Conservation (phyloP, 805 yeast genomes). For the Ogataea chonburiensis region DNA sequence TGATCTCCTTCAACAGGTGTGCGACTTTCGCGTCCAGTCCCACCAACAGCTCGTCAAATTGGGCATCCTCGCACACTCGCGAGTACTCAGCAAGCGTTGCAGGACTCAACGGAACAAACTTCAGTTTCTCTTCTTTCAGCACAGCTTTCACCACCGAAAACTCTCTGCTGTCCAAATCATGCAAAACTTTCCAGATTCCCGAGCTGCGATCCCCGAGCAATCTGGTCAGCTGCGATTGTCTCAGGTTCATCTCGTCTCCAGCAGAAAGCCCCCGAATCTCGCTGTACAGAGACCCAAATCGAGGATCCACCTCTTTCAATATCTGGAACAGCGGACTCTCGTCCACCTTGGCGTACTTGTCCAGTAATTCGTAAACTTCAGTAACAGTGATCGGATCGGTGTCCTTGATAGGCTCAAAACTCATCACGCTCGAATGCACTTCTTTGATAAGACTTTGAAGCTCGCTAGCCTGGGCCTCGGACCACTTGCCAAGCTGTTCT, state of each 20-base stretch:
- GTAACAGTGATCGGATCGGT: conserved; percentile 8
- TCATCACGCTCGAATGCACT: conserved; percentile 11
- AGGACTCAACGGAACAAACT: conserved; percentile 3
- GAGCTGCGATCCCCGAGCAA: conserved; percentile 22
- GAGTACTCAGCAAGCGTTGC: conserved; percentile 1
- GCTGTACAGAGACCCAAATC: conserved; percentile 23
- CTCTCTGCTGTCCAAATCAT: conserved; percentile 21
- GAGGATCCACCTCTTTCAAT: conserved; percentile 26
- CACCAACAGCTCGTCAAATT: background rate
- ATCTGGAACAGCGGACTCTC: conserved; percentile 24
- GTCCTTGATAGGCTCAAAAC: conserved; percentile 3
- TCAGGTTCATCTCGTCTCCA: conserved; percentile 21
- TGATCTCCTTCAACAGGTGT: background rate
- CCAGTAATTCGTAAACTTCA: conserved; percentile 4
- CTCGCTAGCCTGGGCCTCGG: conserved; percentile 1
- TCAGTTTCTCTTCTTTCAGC: conserved; percentile 4
- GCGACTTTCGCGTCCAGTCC: conserved; percentile 1
- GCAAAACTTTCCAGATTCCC: conserved; percentile 24
- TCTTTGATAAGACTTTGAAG: conserved; percentile 6
- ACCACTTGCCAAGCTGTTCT: background rate
- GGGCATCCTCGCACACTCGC: conserved; percentile 1
- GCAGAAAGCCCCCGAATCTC: conserved; percentile 22
- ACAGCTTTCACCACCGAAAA: conserved; percentile 23
- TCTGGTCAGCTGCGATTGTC: conserved; percentile 20
- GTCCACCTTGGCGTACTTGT: conserved; percentile 21